Evolutionary conservation across 768 basidiomycete species (phyloP).

Genomic region (Lenzites betulinus): DNA sequence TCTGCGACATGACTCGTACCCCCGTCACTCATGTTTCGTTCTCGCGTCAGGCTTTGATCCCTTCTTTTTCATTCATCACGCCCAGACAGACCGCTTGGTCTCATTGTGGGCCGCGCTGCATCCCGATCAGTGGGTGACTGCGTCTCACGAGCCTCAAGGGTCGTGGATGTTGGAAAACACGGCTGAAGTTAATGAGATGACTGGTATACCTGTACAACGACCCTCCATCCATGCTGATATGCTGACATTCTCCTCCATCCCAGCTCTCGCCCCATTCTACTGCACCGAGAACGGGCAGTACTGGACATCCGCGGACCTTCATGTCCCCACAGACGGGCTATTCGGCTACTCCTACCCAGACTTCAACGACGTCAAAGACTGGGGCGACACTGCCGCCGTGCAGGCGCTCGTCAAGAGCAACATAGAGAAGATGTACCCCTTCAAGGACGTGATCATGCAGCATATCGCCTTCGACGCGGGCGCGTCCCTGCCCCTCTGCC

Average conservation of each 20-base stretch:
- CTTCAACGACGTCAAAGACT: conserved; percentile 42
- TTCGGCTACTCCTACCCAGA: conserved; percentile 54
- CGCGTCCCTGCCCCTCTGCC: background rate
- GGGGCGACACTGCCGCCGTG: conserved; percentile 32
- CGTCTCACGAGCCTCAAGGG: conserved; percentile 1
- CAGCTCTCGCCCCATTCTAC: conserved; percentile 53
- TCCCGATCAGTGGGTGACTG: conserved; percentile 40
- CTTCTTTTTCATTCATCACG: conserved; percentile 55
- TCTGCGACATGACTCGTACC: background rate
- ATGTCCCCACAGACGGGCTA: conserved; percentile 27
- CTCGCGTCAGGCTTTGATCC: conserved; percentile 51
- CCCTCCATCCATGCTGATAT: too few relatives aligned
- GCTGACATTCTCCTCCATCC: background rate
- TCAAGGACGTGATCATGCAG: background rate
- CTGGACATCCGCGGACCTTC: conserved; percentile 40
- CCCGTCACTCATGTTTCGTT: background rate
- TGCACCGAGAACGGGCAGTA: conserved; percentile 33
- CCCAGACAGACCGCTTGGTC: conserved; percentile 51
- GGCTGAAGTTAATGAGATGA: conserved; percentile 13
- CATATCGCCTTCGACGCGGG: background rate
- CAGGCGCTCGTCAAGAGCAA: conserved; percentile 33
- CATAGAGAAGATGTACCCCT: conserved; percentile 37
- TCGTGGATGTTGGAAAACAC: conserved; percentile 5
- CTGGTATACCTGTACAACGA: background rate
- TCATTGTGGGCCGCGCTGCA: conserved; percentile 52